Evolutionary conservation across 2,329 filamentous ascomycete genomes (phyloP).

Genomic region (Alternaria ethzedia): DNA sequence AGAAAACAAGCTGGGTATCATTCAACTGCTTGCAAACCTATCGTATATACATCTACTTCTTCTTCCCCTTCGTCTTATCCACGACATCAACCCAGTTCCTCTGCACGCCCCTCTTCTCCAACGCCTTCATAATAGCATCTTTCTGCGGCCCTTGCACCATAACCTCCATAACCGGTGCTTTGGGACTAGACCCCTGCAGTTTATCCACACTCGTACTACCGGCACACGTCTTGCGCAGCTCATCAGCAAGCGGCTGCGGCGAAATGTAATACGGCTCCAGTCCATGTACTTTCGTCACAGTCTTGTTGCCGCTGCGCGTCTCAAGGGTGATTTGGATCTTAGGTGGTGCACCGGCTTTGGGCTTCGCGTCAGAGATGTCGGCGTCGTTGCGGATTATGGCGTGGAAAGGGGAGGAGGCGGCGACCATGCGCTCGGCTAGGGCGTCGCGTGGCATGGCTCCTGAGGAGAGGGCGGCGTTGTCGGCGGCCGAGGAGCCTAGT

Average conservation of each 20-base stretch:
- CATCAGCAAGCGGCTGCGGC: conserved; percentile 66
- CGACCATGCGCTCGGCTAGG: conserved; percentile 64
- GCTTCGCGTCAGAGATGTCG: conserved; percentile 55
- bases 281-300: conserved; percentile 67
- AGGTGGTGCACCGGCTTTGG: conserved; percentile 66
- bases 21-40: neutral
- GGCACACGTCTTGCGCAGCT: conserved; percentile 71
- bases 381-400: conserved; percentile 60
- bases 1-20: conserved; percentile 10
- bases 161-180: conserved; percentile 70
- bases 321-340: conserved; percentile 67
- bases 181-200: conserved; percentile 64
- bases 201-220: conserved; percentile 71
- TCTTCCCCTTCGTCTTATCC: conserved; percentile 73
- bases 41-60: conserved; percentile 39
- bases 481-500: conserved; percentile 60
- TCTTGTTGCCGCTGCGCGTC: conserved; percentile 70
- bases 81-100: conserved; percentile 67
- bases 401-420: conserved; percentile 63
- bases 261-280: conserved; percentile 68
- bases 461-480: conserved; percentile 63
- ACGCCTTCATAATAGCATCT: conserved; percentile 64
- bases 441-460: conserved; percentile 66
- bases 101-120: conserved; percentile 65
- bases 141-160: conserved; percentile 72